Evolutionary conservation across 2,329 filamentous ascomycete genomes (phyloP), one percentile per base, ranked within the genome.

Genomic region (Neopestalotiopsis clavispora): DNA sequence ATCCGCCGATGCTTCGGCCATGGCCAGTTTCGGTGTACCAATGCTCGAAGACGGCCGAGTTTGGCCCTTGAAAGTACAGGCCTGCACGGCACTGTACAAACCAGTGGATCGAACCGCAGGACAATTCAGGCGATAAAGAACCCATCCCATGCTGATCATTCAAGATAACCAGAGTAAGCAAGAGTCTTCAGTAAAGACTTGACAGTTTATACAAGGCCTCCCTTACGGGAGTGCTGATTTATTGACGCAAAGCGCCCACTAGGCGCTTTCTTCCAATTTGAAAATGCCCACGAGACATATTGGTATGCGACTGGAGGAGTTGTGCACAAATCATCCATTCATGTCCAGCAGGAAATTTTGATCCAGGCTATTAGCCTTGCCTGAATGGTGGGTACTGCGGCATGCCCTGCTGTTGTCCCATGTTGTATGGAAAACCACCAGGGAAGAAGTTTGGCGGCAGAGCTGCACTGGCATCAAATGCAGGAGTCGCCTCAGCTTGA

Each of bases 341-440:
- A 9, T n/a, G 20, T 20, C 17, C 17, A 20, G n/a, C 45, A 9
- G 14, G 45, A 23, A 52, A 52, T 9, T n/a, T n/a, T 20, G n/a
- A 23, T 23, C n/a, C 45, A 52, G 45, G 20, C 59, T 7, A 20
- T 62, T 32, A 62, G 20, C 59, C 59, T 40, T 62, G 59, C 59
- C 59, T 62, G n/a, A 62, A 62, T 14, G 59, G 59, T 17, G 30
- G 59, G 12, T 62, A 62, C 20, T 62, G 59, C 9, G 59, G 59
- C 28, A 62, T 40, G 17, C 30, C 59, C 59, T 14, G 59, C 34
- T 62, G 59, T 30, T 59, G 59, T 34, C 59, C 59, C 32, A 62
- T 34, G 34, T 62, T 62, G 59, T 62, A 62, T 38, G 59, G 59
- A 30, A 62, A 62, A 10, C 30, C 59, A n/a, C 59, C 59, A 20